A percentile compares a stretch with the other conserved stretches of the same genome.
Evolutionary conservation across 2,329 filamentous ascomycete genomes (phyloP).

Genomic region (Botrytis elliptica): DNA sequence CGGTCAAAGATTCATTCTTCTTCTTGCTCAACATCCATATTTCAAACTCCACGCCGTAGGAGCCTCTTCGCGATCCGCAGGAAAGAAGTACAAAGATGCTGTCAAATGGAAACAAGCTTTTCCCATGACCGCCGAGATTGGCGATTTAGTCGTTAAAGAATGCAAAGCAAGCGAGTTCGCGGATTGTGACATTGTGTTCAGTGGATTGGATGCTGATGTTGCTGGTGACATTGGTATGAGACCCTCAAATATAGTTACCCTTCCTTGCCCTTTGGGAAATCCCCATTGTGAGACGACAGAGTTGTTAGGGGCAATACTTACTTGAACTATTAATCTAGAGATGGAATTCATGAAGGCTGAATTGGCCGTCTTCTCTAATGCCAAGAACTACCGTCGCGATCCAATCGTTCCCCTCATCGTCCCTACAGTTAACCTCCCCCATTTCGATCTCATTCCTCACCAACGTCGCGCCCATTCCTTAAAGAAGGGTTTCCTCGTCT

Average conservation of each 20-base stretch:
- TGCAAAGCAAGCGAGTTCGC: constrained; percentile 79
- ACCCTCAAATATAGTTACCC: no score
- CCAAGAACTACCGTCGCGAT: constrained; percentile 93
- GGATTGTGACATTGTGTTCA: constrained; percentile 93
- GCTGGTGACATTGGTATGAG: constrained; percentile 81
- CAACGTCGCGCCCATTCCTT: constrained; percentile 73
- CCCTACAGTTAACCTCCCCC: constrained; percentile 87
- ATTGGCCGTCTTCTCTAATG: constrained; percentile 93
- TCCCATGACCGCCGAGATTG: constrained; percentile 74
- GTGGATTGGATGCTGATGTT: constrained; percentile 86
- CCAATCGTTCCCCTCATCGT: constrained; percentile 90
- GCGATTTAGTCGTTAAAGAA: constrained; percentile 78
- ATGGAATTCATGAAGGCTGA: constrained; percentile 87
- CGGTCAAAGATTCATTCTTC: constrained; percentile 90
- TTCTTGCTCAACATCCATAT: constrained; percentile 83
- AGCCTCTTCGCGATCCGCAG: constrained; percentile 82
- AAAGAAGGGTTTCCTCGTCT: constrained; percentile 86
- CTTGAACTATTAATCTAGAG: constrained; percentile 52
- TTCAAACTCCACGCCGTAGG: constrained; percentile 86
- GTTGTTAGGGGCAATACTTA: background rate
- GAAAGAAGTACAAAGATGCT: constrained; percentile 92
- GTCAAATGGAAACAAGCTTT: constrained; percentile 91
- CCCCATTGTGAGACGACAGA: background rate
- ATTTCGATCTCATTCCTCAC: constrained; percentile 85
- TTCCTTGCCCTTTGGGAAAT: background rate